Base-by-base conservation (phyloP, 1,284 basidiomycete species). In the Flammula alnicola region DNA sequence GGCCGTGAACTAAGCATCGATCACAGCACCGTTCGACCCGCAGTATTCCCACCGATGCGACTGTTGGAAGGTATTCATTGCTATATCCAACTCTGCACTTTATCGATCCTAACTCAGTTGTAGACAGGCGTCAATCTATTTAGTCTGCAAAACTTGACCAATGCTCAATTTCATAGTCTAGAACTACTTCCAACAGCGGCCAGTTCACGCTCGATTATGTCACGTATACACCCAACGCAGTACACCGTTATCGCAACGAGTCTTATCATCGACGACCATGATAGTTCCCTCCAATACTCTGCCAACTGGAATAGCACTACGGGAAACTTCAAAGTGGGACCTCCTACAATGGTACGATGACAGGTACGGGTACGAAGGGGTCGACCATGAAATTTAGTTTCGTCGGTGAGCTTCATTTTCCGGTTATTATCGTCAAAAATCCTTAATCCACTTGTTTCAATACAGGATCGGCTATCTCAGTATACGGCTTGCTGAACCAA, bases 401-500 rank as follows among this genome's bases (percentile, higher is more conserved):
- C 36, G 46, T 43, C 5, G 63, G 63, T 60, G 26, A 14, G 59
- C 45, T 5, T 45, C 9, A 11, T 12, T 20, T 12, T 23, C 17
- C 19, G 25, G 35, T 3, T 17, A 2, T 5, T 14, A 23, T 32
- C 10, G 11, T 3, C 17, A 5, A 12, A 25, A 7, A 10, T 29
- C 22, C 8, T 40, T 3, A 14, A 31, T 19, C 16, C 23, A 30
- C 27, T 22, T 7, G 5, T n/a, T 11, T 23, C 1, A 7, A 9
- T 33, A n/a, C 25, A 64, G 63, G 61, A 4, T 45, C 54, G 3
- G 54, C 57, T 4, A 49, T 64, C 25, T 47, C 58, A 4, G 63
- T 64, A 2, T 60, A 56, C 42, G 62, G 62, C 1, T 20, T 58
- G 7, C 30, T 60, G 8, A 58, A 61, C 38, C 57, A 58, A 22